These are phyloP conservation scores for Rhodomyrtus psidioides DNA, from an alignment of 441 rosid species.

Conservation along the genomic window DNA sequence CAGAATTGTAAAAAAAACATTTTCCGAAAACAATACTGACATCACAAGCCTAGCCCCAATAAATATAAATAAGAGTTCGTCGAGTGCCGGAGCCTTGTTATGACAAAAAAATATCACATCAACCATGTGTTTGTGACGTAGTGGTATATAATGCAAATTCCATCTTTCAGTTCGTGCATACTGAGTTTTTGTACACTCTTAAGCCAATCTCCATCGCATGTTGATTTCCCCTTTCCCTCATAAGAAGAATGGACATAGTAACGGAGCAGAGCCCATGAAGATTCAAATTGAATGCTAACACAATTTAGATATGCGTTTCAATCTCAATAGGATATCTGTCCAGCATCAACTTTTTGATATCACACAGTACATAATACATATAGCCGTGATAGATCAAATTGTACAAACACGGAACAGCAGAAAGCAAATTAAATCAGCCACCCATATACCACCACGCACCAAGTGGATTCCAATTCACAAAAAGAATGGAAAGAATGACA, in stretches of 20 bases:
- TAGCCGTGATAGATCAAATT: not conserved
- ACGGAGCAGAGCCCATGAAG: not conserved
- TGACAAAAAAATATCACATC: not conserved
- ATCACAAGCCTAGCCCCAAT: not conserved
- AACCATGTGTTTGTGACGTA: not conserved
- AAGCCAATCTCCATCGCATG: not conserved
- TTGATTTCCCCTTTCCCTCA: not conserved
- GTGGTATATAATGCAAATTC: not conserved
- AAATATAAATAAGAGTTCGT: not conserved
- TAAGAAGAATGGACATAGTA: not conserved
- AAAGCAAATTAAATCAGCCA: not conserved
- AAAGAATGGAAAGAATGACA: not conserved
- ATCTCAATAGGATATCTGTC: not conserved
- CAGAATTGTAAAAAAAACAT: not conserved
- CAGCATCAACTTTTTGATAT: not conserved
- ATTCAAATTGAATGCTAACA: not conserved
- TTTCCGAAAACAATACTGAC: not conserved
- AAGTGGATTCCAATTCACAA: not conserved
- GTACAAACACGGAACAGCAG: not conserved
- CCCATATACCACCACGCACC: not conserved
- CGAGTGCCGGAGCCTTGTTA: not conserved
- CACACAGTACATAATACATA: not conserved
- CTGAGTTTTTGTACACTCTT: not conserved
- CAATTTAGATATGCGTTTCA: not conserved
- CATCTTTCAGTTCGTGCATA: not conserved